These are phyloP conservation scores for Monilinia vaccinii-corymbosi DNA, from an alignment of 2,329 filamentous ascomycete genomes.

Conservation along the genomic window DNA sequence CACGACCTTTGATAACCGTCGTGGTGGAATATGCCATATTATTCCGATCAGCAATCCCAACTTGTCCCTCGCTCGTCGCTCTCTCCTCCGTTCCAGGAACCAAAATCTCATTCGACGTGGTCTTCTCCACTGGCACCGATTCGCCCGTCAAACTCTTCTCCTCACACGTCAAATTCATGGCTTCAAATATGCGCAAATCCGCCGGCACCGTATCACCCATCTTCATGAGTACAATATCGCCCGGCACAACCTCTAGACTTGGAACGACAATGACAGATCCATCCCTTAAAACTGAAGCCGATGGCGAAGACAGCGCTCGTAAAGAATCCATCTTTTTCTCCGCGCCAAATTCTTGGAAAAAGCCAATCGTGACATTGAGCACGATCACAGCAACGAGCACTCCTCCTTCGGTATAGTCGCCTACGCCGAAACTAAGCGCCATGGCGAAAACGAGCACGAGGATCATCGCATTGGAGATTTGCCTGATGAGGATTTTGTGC, in stretches of 20 bases:
- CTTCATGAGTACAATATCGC: conserved; percentile 83
- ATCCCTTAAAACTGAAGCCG: conserved; percentile 41
- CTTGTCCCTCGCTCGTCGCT: conserved; percentile 34
- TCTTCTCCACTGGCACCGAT: conserved; percentile 77
- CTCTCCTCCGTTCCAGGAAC: conserved; percentile 19
- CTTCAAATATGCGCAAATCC: conserved; percentile 54
- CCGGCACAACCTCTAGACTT: conserved; percentile 51
- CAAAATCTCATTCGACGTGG: conserved; percentile 39
- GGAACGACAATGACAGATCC: conserved; percentile 41
- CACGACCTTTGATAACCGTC: conserved; percentile 45
- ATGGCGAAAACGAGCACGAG: conserved; percentile 51
- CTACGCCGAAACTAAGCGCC: conserved; percentile 47
- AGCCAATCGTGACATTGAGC: conserved; percentile 49
- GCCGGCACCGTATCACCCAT: conserved; percentile 95
- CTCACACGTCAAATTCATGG: conserved; percentile 57
- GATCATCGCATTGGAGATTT: conserved; percentile 64
- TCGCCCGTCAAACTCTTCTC: conserved; percentile 99
- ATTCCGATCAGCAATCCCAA: conserved; percentile 43
- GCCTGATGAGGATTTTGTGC: conserved; percentile 57
- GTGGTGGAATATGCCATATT: conserved; percentile 49
- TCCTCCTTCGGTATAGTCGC: conserved; percentile 51
- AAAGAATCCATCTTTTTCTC: conserved; percentile 46
- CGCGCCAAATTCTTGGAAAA: conserved; percentile 44
- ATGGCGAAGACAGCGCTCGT: conserved; percentile 40
- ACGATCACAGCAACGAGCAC: conserved; percentile 49